A percentile compares a stretch with the other conserved stretches of the same genome.
phyloP scores from a whole-genome alignment of 345 rosid species.

The Moricandia moricandioides region DNA sequence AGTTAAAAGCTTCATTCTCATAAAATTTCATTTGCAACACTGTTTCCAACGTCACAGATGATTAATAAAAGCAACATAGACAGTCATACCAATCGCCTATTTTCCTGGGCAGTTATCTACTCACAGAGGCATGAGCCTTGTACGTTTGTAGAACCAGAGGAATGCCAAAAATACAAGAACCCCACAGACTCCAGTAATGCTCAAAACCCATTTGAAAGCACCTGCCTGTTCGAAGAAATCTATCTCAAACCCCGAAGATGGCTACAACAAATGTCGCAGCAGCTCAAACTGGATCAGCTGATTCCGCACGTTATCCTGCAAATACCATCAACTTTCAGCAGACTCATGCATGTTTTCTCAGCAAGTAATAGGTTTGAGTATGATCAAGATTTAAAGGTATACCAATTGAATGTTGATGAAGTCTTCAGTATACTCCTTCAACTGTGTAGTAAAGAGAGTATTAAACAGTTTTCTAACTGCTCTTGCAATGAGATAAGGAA shows the following conservation, averaged over 20 bases:
- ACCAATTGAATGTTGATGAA: slow-evolving; percentile 97
- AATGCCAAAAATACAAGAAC: slow-evolving; percentile 65
- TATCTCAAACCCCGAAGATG: slow-evolving; percentile 77
- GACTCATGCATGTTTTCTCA: not conserved
- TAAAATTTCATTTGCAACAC: not conserved
- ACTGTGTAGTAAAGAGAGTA: slow-evolving; percentile 47
- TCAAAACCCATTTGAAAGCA: slow-evolving; percentile 89
- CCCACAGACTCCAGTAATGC: slow-evolving; percentile 65
- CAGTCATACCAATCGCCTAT: not conserved
- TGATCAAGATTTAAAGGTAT: slow-evolving; percentile 11
- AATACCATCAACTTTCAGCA: not conserved
- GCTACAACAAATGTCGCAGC: slow-evolving; percentile 93
- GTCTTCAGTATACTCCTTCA: slow-evolving; percentile 98
- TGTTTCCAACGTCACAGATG: not conserved
- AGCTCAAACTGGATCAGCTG: slow-evolving; percentile 97
- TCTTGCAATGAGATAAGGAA: not conserved
- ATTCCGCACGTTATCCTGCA: slow-evolving; percentile 90
- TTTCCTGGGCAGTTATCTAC: slow-evolving; percentile 17
- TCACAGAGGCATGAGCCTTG: slow-evolving; percentile 88
- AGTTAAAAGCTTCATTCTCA: not conserved
- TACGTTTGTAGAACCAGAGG: slow-evolving; percentile 84
- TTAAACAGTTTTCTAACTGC: no score
- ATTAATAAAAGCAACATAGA: slow-evolving; percentile 1
- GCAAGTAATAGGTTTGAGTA: not conserved
- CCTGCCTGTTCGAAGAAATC: slow-evolving; percentile 55